Base-by-base conservation (phyloP, 1,284 basidiomycete genomes). In the Singerocomus inundabilis region DNA sequence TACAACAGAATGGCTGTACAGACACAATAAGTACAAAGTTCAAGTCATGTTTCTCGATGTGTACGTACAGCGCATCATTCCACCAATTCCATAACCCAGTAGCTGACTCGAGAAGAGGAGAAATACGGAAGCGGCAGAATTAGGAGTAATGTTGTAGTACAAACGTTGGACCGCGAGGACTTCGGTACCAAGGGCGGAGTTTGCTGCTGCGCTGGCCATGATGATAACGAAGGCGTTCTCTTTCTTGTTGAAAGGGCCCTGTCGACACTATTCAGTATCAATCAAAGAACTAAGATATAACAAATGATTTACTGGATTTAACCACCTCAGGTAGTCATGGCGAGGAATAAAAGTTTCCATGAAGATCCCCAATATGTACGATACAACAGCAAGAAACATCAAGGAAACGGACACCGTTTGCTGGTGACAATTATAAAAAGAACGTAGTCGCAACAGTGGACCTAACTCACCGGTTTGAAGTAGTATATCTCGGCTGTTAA, bases 151-250 rank as follows among this genome's bases (percentile, higher is more conserved):
- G 55, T 80, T 72, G 55, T 87, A 85, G 40, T 67, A 76, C 25
- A 73, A 56, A 37, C 80, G 74, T 39, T 88, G 76, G 1, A 84
- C 83, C 0, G 84, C 82, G 39, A 87, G 75, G 33, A 89, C 73
- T 49, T 83, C 79, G 41, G 84, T 84, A 1, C 77, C 85, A 36
- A 84, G 74, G 0, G 85, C 84, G 0, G 81, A 79, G 6, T 77
- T 77, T 2, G 81, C 76, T 1, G 84, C 82, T 6, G 85, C 82
- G 32, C 80, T 81, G 2, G 84, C 65, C 81, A 87, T 84, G 57
- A 87, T 84, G 18, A 84, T 75, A 33, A 86, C 80, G 26, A 79
- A 78, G 0, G 80, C 79, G 62, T 84, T 80, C 58, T 86, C 79
- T 50, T 74, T 75, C 54, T 70, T 71, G 52, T 73, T 71, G 60